Conservation (phyloP, 2,329 filamentous ascomycete genomes). For the Neopestalotiopsis sp. region DNA sequence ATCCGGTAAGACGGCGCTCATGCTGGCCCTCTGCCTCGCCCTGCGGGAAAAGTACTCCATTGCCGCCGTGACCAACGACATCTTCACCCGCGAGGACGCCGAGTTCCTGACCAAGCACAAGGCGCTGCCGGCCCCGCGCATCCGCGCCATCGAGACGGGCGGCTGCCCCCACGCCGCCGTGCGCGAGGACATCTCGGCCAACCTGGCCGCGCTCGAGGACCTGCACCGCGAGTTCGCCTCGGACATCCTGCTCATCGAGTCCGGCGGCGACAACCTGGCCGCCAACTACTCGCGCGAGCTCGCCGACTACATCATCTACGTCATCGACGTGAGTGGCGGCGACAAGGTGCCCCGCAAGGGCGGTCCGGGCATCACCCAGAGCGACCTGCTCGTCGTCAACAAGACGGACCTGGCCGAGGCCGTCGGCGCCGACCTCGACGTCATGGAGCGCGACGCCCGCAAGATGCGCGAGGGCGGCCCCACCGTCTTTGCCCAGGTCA, state of each 20-base stretch:
- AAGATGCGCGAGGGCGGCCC: conserved; percentile 96
- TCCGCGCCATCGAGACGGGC: conserved; percentile 95
- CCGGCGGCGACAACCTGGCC: conserved; percentile 93
- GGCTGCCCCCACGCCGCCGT: conserved; percentile 97
- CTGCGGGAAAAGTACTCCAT: conserved; percentile 84
- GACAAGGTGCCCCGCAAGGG: conserved; percentile 98
- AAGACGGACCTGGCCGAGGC: conserved; percentile 94
- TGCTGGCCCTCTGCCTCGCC: conserved; percentile 88
- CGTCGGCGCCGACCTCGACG: conserved; percentile 85
- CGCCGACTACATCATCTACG: conserved; percentile 97
- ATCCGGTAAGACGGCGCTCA: conserved; percentile 95
- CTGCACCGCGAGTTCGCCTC: conserved; percentile 81
- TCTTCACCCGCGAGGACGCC: conserved; percentile 97
- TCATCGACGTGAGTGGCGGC: conserved; percentile 94
- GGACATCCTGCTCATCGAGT: conserved; percentile 92
- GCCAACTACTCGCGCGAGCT: conserved; percentile 96
- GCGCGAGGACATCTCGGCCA: conserved; percentile 93
- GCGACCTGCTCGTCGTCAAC: conserved; percentile 91
- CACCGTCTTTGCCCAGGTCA: conserved; percentile 97
- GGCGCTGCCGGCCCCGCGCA: conserved; percentile 82
- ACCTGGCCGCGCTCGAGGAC: conserved; percentile 90
- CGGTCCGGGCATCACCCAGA: conserved; percentile 95
- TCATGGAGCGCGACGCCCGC: conserved; percentile 94
- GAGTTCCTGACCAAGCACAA: conserved; percentile 91
- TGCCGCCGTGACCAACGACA: conserved; percentile 97